phyloP scores from a whole-genome alignment of 2,329 filamentous ascomycete genomes.

The Fusarium paranaense region DNA sequence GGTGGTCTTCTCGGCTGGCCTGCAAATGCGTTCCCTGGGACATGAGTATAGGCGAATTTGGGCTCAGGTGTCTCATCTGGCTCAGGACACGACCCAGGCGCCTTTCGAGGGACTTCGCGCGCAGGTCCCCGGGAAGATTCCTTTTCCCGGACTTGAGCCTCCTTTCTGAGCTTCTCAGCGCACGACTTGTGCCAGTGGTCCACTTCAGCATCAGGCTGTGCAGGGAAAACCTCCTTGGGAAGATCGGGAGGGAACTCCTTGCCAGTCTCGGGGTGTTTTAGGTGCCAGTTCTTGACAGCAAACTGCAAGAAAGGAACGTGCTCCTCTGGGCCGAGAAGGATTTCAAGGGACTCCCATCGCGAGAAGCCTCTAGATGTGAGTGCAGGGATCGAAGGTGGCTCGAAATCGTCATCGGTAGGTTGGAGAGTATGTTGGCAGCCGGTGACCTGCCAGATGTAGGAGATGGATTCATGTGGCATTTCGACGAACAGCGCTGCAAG shows the following conservation, averaged over 20 bases:
- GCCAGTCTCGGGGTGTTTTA: conserved; percentile 80
- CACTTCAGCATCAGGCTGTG: conserved; percentile 80
- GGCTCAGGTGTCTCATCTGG: conserved; percentile 48
- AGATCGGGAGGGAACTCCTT: conserved; percentile 72
- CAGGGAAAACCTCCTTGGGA: conserved; percentile 74
- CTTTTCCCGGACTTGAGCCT: conserved; percentile 58
- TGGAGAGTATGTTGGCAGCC: conserved; percentile 92
- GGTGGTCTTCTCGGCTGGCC: conserved; percentile 44
- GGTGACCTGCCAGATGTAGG: conserved; percentile 91
- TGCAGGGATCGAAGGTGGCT: conserved; percentile 81
- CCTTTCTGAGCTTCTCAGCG: conserved; percentile 74
- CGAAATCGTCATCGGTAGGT: conserved; percentile 78
- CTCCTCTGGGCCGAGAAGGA: conserved; percentile 87
- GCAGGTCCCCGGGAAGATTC: conserved; percentile 36
- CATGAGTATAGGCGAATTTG: conserved; percentile 53
- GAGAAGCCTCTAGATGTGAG: conserved; percentile 88
- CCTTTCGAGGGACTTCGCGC: conserved; percentile 23
- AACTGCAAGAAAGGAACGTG: conserved; percentile 87
- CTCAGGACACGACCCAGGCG: conserved; percentile 43
- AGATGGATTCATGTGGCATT: conserved; percentile 79
- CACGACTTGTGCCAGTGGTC: conserved; percentile 87
- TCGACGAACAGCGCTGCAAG: conserved; percentile 80
- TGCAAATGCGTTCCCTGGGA: conserved; percentile 46
- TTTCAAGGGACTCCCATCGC: conserved; percentile 92
- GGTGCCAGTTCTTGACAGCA: conserved; percentile 80